phyloP scores from a whole-genome alignment of 2,329 filamentous ascomycete genomes.

The Amphichorda felina region DNA sequence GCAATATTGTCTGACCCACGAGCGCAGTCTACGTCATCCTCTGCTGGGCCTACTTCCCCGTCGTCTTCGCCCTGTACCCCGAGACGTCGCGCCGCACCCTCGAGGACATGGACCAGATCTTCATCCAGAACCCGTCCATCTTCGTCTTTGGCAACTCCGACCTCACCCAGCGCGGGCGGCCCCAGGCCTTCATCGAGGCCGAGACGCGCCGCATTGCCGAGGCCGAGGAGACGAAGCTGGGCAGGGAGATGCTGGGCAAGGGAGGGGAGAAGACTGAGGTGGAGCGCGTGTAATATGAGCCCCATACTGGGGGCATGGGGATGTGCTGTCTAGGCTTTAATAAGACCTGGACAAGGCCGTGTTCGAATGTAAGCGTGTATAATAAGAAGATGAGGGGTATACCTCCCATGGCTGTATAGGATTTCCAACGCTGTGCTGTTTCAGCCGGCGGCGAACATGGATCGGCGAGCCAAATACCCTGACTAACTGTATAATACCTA shows the following conservation, averaged over 20 bases:
- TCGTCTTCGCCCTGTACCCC: conserved; percentile 36
- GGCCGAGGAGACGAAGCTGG: conserved; percentile 4
- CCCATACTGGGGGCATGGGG: no score
- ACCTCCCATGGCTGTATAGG: no score
- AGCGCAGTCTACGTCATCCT: conserved; percentile 16
- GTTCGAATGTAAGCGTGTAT: no score
- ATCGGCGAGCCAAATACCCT: no score
- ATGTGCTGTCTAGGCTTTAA: no score
- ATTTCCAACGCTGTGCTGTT: no score
- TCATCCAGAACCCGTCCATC: conserved; percentile 15
- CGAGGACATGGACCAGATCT: conserved; percentile 35
- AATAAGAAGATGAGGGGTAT: no score
- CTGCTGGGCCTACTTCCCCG: conserved; percentile 20
- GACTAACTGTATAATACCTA: no score
- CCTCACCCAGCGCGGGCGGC: conserved; percentile 22
- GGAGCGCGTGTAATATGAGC: not conserved
- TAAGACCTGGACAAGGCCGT: no score
- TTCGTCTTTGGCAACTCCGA: conserved; percentile 19
- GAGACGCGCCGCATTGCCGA: conserved; percentile 16
- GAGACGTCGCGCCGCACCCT: conserved; percentile 33
- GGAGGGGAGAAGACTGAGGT: not conserved
- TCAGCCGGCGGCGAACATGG: no score
- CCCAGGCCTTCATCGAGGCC: conserved; percentile 20
- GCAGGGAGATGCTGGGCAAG: not conserved
- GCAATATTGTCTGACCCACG: not conserved